Conservation (phyloP, 2,329 filamentous ascomycete genomes). For the Botryotinia calthae region DNA sequence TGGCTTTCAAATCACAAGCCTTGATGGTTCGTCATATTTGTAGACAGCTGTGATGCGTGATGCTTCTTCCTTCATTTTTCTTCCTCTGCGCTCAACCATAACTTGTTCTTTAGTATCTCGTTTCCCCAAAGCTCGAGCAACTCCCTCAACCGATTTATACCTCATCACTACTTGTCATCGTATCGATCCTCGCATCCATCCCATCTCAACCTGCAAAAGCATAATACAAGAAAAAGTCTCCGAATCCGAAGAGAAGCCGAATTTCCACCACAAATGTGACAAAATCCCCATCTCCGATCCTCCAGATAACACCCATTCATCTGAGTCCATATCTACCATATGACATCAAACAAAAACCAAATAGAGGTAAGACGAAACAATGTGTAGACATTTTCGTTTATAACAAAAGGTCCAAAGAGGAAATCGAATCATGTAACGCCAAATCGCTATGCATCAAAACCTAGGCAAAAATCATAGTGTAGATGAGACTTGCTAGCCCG, state of each 20-base stretch:
- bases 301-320: background rate
- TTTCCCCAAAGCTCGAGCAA: background rate
- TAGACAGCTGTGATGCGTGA: background rate
- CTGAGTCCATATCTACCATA: conserved; percentile 1
- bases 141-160: background rate
- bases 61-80: background rate
- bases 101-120: background rate
- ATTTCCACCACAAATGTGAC: background rate
- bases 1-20: background rate
- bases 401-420: background rate
- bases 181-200: background rate
- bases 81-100: background rate
- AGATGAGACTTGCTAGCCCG: conserved; percentile 1
- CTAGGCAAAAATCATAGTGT: conserved; percentile 4
- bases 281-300: background rate
- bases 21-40: background rate
- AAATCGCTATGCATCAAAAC: conserved; percentile 17
- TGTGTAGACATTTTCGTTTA: background rate
- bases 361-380: background rate
- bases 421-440: conserved; percentile 9
- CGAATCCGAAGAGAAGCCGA: background rate
- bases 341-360: background rate
- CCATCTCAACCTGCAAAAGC: background rate
- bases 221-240: conserved; percentile 9
- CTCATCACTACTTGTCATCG: background rate